These are phyloP conservation scores for Daldinia sp. DNA, from an alignment of 2,329 filamentous ascomycete genomes.

Conservation along the genomic window DNA sequence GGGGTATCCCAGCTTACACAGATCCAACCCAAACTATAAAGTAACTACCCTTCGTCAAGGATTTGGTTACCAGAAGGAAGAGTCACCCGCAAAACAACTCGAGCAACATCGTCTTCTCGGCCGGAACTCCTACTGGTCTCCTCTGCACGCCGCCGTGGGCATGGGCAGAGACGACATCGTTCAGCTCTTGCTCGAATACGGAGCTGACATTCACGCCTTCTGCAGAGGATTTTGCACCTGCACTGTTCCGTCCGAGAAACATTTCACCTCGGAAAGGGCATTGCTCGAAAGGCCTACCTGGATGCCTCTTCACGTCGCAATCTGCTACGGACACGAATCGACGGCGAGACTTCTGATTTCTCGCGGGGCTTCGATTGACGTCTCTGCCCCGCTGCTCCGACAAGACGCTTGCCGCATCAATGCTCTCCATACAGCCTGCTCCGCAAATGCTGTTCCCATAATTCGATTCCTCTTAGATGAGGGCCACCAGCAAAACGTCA, in stretches of 20 bases:
- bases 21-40: no score
- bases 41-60: no score
- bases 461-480: constrained; percentile 23
- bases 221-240: constrained; percentile 36
- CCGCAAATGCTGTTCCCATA: constrained; percentile 4
- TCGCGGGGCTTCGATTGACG: constrained; percentile 33
- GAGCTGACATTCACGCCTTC: constrained; percentile 33
- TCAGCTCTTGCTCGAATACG: constrained; percentile 34
- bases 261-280: not conserved
- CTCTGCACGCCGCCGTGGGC: constrained; percentile 37
- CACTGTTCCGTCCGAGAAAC: not conserved
- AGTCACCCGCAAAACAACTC: not conserved
- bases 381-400: constrained; percentile 17
- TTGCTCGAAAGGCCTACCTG: constrained; percentile 13
- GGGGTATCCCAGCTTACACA: no score
- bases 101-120: not conserved
- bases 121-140: constrained; percentile 31
- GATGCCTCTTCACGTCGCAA: constrained; percentile 38
- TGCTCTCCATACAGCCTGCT: constrained; percentile 39
- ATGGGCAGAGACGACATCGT: constrained; percentile 35
- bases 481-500: constrained; percentile 33
- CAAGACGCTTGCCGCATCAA: constrained; percentile 10
- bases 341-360: constrained; percentile 33
- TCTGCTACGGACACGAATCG: constrained; percentile 36
- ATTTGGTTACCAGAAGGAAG: not conserved